A percentile compares a stretch with the other conserved stretches of the same genome.
Evolutionary conservation across 1,284 basidiomycete genomes (phyloP).

Genomic region (Cryptococcus hybrid): DNA sequence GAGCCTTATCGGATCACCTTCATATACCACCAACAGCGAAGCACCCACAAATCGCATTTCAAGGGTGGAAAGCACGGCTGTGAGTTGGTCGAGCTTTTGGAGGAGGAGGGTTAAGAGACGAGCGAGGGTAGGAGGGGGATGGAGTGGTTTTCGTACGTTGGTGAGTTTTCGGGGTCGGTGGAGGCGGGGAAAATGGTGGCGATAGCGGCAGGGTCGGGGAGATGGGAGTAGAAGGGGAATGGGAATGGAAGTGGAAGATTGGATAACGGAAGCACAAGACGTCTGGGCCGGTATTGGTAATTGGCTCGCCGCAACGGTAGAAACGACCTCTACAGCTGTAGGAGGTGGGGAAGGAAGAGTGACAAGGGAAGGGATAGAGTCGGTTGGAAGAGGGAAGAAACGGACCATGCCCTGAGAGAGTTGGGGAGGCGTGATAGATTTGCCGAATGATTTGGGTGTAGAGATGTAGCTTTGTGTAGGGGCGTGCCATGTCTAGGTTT

Average conservation of each 20-base stretch:
- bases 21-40: slow-evolving; percentile 80
- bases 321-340: slow-evolving; percentile 24
- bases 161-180: background rate
- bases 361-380: slow-evolving; percentile 20
- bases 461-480: slow-evolving; percentile 57
- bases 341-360: slow-evolving; percentile 14
- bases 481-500: slow-evolving; percentile 68
- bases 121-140: slow-evolving; percentile 59
- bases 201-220: slow-evolving; percentile 3
- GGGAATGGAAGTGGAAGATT: slow-evolving; percentile 2
- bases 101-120: slow-evolving; percentile 57
- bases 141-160: slow-evolving; percentile 38
- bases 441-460: slow-evolving; percentile 78
- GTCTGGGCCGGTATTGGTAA: slow-evolving; percentile 10
- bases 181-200: background rate
- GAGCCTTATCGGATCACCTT: slow-evolving; percentile 61
- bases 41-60: slow-evolving; percentile 80
- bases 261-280: slow-evolving; percentile 22
- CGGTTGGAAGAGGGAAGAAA: slow-evolving; percentile 66
- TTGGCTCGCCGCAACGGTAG: slow-evolving; percentile 1
- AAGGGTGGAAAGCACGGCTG: slow-evolving; percentile 56
- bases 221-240: slow-evolving; percentile 14
- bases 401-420: slow-evolving; percentile 70
- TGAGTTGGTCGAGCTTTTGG: slow-evolving; percentile 58
- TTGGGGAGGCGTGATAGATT: slow-evolving; percentile 64